A percentile compares a stretch with the other conserved stretches of the same genome.
Evolutionary conservation across 73 alveolate species (phyloP).

Genomic region (Paraurostyla sp.): DNA sequence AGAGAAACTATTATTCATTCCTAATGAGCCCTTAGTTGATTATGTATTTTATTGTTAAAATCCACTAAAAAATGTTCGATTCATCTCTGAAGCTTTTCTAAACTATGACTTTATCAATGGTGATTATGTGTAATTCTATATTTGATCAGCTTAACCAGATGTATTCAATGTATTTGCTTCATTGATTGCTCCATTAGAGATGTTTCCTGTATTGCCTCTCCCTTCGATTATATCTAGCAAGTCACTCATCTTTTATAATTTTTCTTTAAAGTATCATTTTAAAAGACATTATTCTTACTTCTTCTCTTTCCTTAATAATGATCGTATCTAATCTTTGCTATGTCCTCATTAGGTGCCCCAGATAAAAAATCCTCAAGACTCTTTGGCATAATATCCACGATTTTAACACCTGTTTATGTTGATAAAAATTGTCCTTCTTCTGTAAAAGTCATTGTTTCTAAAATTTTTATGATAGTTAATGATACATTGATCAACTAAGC

Average conservation of each 20-base stretch:
- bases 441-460: not conserved
- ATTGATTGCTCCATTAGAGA: not conserved
- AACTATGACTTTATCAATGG: no score
- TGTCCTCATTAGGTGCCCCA: slow-evolving; percentile 28
- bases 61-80: no score
- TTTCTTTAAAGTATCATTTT: not conserved
- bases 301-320: slow-evolving; percentile 17
- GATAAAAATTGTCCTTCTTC: not conserved
- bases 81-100: no score
- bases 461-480: not conserved
- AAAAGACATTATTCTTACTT: not conserved
- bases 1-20: no score
- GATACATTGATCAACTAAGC: not conserved
- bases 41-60: no score
- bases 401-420: not conserved
- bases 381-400: not conserved
- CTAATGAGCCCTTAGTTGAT: no score
- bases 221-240: no score
- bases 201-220: not conserved
- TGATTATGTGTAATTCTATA: no score
- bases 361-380: not conserved
- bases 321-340: slow-evolving; percentile 23
- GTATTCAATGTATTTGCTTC: not conserved
- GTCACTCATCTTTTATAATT: not conserved
- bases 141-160: no score